Percentiles rank a stretch among this genome's conserved stretches.
Evolutionary conservation across 768 basidiomycete genomes (phyloP).

Genomic region (Boletus tomentosulus): DNA sequence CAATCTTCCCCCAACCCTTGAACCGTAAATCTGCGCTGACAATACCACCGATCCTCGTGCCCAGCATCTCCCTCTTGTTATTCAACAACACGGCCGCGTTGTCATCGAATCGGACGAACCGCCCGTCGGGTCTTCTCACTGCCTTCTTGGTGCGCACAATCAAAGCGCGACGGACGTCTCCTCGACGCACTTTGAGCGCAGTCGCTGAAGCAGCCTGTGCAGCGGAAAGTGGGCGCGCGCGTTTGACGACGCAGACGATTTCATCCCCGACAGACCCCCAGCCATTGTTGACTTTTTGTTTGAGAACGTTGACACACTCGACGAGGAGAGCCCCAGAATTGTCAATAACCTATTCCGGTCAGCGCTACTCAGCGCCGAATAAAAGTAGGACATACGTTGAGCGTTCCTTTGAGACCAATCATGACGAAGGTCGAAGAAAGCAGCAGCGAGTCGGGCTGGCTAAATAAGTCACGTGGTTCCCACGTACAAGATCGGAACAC

Average conservation of each 20-base stretch:
- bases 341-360: slow-evolving; percentile 75
- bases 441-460: not conserved
- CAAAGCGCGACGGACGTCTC: slow-evolving; percentile 93
- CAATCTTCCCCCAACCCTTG: slow-evolving; percentile 94
- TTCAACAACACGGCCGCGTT: slow-evolving; percentile 93
- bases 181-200: slow-evolving; percentile 85
- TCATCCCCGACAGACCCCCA: slow-evolving; percentile 93
- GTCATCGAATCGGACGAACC: slow-evolving; percentile 89
- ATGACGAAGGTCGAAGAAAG: slow-evolving; percentile 38
- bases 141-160: slow-evolving; percentile 91
- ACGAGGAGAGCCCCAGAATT: slow-evolving; percentile 93
- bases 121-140: slow-evolving; percentile 83
- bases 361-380: not conserved
- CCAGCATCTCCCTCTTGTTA: slow-evolving; percentile 94
- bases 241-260: slow-evolving; percentile 92
- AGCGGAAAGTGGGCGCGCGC: slow-evolving; percentile 76
- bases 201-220: slow-evolving; percentile 64
- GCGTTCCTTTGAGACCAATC: slow-evolving; percentile 92
- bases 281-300: slow-evolving; percentile 93
- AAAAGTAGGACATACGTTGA: slow-evolving; percentile 57
- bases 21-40: slow-evolving; percentile 87
- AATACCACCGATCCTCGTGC: slow-evolving; percentile 90
- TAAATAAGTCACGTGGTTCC: slow-evolving; percentile 21
- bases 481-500: slow-evolving; percentile 15
- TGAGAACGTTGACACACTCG: slow-evolving; percentile 95